phyloP scores from a whole-genome alignment of 2,329 filamentous ascomycete species.

The Colletotrichum sp. region DNA sequence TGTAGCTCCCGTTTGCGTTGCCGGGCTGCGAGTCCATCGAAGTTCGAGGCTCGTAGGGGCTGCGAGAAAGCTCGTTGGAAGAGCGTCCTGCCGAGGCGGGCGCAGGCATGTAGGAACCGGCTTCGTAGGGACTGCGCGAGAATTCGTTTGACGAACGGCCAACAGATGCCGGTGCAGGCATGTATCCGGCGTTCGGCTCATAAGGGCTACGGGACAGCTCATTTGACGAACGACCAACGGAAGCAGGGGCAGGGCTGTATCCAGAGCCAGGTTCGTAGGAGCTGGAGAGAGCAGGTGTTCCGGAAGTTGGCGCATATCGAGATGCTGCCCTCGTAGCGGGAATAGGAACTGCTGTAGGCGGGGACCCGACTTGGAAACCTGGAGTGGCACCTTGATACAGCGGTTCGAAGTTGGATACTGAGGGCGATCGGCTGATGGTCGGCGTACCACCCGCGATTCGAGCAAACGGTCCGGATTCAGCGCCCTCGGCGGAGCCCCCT shows the following conservation, averaged over 20 bases:
- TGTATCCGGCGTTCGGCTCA: slow-evolving; percentile 23
- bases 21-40: slow-evolving; percentile 44
- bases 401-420: slow-evolving; percentile 69
- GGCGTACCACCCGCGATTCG: slow-evolving; percentile 79
- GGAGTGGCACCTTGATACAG: slow-evolving; percentile 65
- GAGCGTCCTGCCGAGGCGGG: slow-evolving; percentile 23
- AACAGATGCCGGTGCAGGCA: neutral
- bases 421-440: slow-evolving; percentile 75
- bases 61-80: slow-evolving; percentile 33
- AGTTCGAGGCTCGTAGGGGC: slow-evolving; percentile 34
- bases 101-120: slow-evolving; percentile 24
- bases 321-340: slow-evolving; percentile 49
- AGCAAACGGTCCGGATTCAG: slow-evolving; percentile 79
- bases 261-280: slow-evolving; percentile 26
- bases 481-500: slow-evolving; percentile 57
- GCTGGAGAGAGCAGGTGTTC: slow-evolving; percentile 26
- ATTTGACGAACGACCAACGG: slow-evolving; percentile 28
- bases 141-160: slow-evolving; percentile 32
- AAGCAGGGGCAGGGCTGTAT: slow-evolving; percentile 24
- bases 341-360: slow-evolving; percentile 37
- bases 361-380: slow-evolving; percentile 29
- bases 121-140: slow-evolving; percentile 27
- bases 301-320: slow-evolving; percentile 51
- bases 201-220: slow-evolving; percentile 29
- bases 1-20: slow-evolving; percentile 30